These are phyloP conservation scores for Falciphora oryzae DNA, from an alignment of 2,329 filamentous ascomycete species.

Conservation along the genomic window DNA sequence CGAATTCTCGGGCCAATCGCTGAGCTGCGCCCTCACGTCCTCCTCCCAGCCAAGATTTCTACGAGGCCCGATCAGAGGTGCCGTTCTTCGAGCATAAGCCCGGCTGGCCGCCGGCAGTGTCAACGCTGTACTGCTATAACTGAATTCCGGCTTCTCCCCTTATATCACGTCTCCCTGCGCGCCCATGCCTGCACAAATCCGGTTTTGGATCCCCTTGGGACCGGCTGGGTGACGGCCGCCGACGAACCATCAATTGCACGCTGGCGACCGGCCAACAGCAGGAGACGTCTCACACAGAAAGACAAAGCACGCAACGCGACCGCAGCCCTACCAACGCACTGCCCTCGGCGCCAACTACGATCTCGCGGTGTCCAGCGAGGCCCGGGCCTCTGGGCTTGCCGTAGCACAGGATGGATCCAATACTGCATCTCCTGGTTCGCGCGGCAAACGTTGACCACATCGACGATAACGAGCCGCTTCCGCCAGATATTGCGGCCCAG, in stretches of 20 bases:
- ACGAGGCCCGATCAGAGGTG: not conserved
- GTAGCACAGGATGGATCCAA: not conserved
- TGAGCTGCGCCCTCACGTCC: not conserved
- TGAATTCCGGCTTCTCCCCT: not conserved
- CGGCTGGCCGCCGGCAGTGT: too few species aligned
- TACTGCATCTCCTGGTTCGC: not conserved
- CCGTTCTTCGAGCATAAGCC: not conserved
- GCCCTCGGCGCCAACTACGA: not conserved
- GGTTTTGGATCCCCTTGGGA: too few species aligned
- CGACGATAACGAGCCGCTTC: not conserved
- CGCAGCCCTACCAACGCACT: not conserved
- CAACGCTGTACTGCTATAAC: not conserved
- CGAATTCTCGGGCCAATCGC: not conserved
- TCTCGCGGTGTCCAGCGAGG: too few species aligned
- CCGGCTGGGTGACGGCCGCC: too few species aligned
- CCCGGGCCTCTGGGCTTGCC: not conserved
- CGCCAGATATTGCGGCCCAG: conserved; percentile 6
- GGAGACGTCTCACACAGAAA: not conserved
- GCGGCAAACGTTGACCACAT: not conserved
- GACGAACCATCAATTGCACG: not conserved
- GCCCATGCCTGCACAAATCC: too few species aligned
- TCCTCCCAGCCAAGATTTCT: not conserved
- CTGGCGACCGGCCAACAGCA: not conserved
- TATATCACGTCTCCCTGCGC: not conserved
- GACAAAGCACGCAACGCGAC: not conserved